A percentile compares a stretch with the other conserved stretches of the same genome.
Evolutionary conservation across 2,329 filamentous ascomycete genomes (phyloP).

Genomic region (Blastomyces parvus): DNA sequence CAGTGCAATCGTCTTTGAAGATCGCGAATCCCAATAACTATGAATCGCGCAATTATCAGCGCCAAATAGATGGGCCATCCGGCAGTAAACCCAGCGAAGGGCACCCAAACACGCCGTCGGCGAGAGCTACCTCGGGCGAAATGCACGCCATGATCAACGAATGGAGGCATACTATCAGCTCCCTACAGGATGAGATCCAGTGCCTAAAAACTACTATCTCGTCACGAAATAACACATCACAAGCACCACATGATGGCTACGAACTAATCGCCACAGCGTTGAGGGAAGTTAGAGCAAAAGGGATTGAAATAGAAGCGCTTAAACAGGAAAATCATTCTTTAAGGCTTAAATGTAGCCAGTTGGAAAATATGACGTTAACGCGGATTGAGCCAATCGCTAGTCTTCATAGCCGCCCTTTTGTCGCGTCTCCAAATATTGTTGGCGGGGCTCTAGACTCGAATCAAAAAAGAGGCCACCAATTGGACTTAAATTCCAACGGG

Average conservation of each 20-base stretch:
- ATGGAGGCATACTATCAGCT: neutral
- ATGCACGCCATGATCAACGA: neutral
- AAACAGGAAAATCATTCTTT: slow-evolving; percentile 4
- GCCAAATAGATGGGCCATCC: neutral
- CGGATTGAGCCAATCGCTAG: neutral
- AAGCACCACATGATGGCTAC: slow-evolving; percentile 1
- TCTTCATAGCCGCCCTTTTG: too few relatives aligned
- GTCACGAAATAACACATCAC: neutral
- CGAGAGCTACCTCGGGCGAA: neutral
- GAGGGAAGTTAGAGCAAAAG: slow-evolving; percentile 6
- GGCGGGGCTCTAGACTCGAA: neutral
- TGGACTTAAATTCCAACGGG: neutral
- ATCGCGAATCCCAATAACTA: neutral
- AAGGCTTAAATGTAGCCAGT: neutral
- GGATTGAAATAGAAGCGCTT: neutral
- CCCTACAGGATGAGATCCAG: neutral
- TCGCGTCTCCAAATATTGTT: neutral
- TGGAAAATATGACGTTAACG: neutral
- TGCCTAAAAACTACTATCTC: neutral
- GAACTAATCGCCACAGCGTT: slow-evolving; percentile 3
- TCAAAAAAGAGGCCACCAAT: neutral
- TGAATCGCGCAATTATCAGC: neutral
- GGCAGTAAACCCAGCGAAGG: neutral
- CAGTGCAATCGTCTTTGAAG: neutral
- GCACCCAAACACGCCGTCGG: neutral